Base-by-base conservation (phyloP, 345 rosid species). In the Citrus glauca region DNA sequence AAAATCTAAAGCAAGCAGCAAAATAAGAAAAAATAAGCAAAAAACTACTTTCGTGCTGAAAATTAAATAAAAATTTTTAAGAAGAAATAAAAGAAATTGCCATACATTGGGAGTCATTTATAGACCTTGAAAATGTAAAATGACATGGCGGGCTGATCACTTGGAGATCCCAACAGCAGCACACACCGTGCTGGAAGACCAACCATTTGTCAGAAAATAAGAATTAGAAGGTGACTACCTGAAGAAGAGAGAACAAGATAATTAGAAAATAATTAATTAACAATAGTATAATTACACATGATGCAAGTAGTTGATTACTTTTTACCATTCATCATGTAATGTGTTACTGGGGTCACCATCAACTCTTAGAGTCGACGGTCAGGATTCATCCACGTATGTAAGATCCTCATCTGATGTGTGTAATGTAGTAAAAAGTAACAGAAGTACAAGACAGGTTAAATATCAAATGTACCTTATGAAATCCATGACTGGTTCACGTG, bases 131-230 rank as follows among this genome's bases (percentile, higher is more conserved):
- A 14, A 38, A 4, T 28, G 8, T n/a, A 55, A 16, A 65, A 65
- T 19, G 7, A 11, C 17, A 70, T 45, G 24, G 17, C 16, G 27
- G 28, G 5, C 33, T 13, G 25, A 65, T 0, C 13, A 53, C 11
- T 11, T 16, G 42, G 65, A 73, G 75, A 80, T 75, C 69, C 60
- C 57, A 62, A 69, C 30, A 67, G 73, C 69, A 1, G 2, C 10
- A n/a, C 62, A 53, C 28, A 66, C 48, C 7, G 16, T 1, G 1
- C 25, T 3, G 27, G 69, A 66, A 66, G 48, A 33, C 40, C 17
- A 33, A 65, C 9, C 4, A 64, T 32, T 32, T 65, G 69, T 4
- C 69, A 65, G 25, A 32, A 17, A 64, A 65, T 20, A 9, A 66
- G 10, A 66, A 35, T 6, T 20, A 19, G 14, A 17, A 35, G 16